Base-by-base conservation (phyloP, 1,284 basidiomycete species). In the Vanrija sp. region DNA sequence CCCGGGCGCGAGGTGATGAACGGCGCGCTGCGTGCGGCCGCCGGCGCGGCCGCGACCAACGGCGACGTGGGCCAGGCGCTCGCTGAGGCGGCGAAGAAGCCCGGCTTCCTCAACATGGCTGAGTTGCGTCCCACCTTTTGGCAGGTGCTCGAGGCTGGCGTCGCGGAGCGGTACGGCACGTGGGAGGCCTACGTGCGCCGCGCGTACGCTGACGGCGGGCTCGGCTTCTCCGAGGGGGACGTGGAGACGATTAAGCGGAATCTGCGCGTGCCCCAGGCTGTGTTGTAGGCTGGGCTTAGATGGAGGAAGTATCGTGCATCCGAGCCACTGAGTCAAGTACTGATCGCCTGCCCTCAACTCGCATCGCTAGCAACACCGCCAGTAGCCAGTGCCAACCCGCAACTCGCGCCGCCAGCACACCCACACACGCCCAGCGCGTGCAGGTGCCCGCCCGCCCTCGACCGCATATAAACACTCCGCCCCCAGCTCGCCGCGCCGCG, bases 1-100 rank as follows among this genome's bases (percentile, higher is more conserved):
- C 57, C 57, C 18, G 48, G 20, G 16, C 54, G 57, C 31, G 54
- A 22, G 7, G 43, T 44, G 46, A 52, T 59, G 20, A 37, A 37
- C n/a, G 23, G 16, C 18, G 25, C 36, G 6, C 25, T 56, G 20
- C 44, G 27, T 19, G 27, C 24, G 1, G 38, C 24, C 10, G 53
- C 37, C 41, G 35, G 24, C 20, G 41, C 41, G 15, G 48, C 53
- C 16, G 24, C 25, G 2, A 25, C 20, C 23, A 22, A 25, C 18
- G 24, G 24, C 24, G 24, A 25, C 25, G 12, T 27, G 8, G 16
- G 15, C 12, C 16, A 39, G n/a, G 19, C 38, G 38, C 8, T 39
- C n/a, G 38, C n/a, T 3, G 19, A 39, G 38, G 38, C n/a, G 31
- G 31, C 31, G 12, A 24, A 56, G 25, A 20, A 31, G 25, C 43